Base-by-base conservation (phyloP, 768 basidiomycete genomes). In the Trametes punicea region DNA sequence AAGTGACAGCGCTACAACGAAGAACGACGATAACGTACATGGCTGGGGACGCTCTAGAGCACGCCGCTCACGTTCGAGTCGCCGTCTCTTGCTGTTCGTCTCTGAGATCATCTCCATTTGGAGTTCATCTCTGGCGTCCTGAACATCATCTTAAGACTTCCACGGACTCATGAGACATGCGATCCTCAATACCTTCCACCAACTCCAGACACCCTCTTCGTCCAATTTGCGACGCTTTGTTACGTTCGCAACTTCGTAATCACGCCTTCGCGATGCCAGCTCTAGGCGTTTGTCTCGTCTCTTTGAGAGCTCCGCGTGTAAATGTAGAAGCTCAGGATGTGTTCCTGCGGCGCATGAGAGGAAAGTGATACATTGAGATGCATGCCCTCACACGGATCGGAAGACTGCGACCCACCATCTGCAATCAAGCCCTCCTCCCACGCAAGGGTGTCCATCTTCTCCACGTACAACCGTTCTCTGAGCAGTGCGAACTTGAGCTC, bases 401-500 rank as follows among this genome's bases (percentile, higher is more conserved):
- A 41, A 44, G 18, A 18, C 33, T 36, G 41, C 46, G 55, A 52
- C 84, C 63, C 62, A 93, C 94, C 90, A 39, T 86, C 81, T 26
- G 81, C 75, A 21, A 98, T 79, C 64, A 94, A 75, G 13, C 81
- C 74, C 66, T 98, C 93, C 70, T 98, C 96, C 82, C 86, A 88
- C 30, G 90, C 87, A 7, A 96, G 74, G 4, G 82, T 84, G 36
- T 93, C 90, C 92, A 98, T 93, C 69, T 94, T 90, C 73, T 98
- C 96, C 18, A 98, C 78, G 69, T 95, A 98, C 15, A 98, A 77
- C 46, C 84, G 77, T 68, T 98, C 94, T 44, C 96, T 74, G 53
- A 98, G 70, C 29, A 88, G 72, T 0, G 95, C 94, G 70, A 94
- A 97, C 65, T 90, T 92, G 71, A 98, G 83, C 67, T 99, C 96